These are phyloP conservation scores for Chalciporus sphaerocephalus DNA, from an alignment of 768 basidiomycete genomes.

Conservation along the genomic window DNA sequence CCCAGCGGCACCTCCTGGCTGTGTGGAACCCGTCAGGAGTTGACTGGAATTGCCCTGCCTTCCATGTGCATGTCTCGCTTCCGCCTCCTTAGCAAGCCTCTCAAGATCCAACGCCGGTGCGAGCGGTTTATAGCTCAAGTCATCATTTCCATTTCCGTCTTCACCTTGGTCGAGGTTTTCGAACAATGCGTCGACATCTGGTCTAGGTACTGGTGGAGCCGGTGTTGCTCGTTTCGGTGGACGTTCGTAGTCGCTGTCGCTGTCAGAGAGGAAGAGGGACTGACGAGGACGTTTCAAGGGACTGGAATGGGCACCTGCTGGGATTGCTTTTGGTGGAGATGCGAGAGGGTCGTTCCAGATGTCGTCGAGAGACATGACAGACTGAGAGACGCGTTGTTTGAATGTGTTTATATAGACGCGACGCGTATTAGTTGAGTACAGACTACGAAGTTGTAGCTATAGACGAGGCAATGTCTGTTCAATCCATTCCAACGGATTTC, in stretches of 20 bases:
- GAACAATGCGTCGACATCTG: conserved; percentile 42
- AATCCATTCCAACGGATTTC: too few species aligned
- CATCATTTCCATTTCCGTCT: conserved; percentile 40
- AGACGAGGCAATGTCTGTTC: too few species aligned
- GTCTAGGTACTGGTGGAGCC: conserved; percentile 12
- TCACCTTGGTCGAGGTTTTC: conserved; percentile 48
- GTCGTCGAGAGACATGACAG: conserved; percentile 41
- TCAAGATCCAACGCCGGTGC: conserved; percentile 51
- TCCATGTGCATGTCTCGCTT: conserved; percentile 38
- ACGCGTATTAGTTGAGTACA: too few species aligned
- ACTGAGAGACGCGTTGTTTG: conserved; percentile 26
- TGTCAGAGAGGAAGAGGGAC: conserved; percentile 56
- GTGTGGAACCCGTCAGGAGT: conserved; percentile 46
- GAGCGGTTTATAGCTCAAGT: conserved; percentile 42
- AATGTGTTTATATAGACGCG: conserved; percentile 16
- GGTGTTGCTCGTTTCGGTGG: conserved; percentile 25
- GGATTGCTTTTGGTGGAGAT: conserved; percentile 15
- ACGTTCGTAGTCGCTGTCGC: conserved; percentile 37
- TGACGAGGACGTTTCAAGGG: conserved; percentile 33
- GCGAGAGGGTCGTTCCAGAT: conserved; percentile 58
- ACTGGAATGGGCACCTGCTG: conserved; percentile 15
- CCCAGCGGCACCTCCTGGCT: conserved; percentile 25
- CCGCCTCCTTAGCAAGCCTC: conserved; percentile 51
- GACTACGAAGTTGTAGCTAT: too few species aligned
- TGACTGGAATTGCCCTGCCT: conserved; percentile 37